These are phyloP conservation scores for Monosporascus sp. DNA, from an alignment of 2,329 filamentous ascomycete genomes.

Conservation along the genomic window DNA sequence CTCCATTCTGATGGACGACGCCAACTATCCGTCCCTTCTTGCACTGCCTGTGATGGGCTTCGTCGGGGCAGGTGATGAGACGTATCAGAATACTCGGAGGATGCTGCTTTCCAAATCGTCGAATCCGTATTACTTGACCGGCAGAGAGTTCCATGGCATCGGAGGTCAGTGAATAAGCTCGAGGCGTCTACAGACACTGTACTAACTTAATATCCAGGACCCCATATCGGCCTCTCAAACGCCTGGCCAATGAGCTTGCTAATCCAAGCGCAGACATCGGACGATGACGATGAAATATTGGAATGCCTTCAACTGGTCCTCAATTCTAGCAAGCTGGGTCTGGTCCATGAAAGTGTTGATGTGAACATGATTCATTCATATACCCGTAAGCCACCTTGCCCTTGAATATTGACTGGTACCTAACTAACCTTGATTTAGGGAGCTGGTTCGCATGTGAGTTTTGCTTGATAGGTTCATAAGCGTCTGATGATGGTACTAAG, in stretches of 20 bases:
- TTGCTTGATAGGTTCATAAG: not conserved
- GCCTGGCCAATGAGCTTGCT: slow-evolving; percentile 97
- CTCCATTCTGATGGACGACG: slow-evolving; percentile 81
- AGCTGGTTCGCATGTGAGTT: slow-evolving; percentile 81
- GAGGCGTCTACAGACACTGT: slow-evolving; percentile 1
- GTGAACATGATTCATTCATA: slow-evolving; percentile 64
- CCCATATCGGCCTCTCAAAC: slow-evolving; percentile 74
- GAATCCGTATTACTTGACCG: slow-evolving; percentile 85
- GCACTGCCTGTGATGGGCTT: slow-evolving; percentile 77
- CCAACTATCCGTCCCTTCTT: slow-evolving; percentile 77
- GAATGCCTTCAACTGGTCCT: slow-evolving; percentile 70
- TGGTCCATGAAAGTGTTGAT: slow-evolving; percentile 89
- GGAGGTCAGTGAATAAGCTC: slow-evolving; percentile 55
- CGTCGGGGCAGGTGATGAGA: slow-evolving; percentile 53
- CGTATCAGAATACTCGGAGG: slow-evolving; percentile 82
- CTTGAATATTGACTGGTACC: not conserved
- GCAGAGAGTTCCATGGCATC: slow-evolving; percentile 75
- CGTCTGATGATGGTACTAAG: slow-evolving; percentile 8
- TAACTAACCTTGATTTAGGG: slow-evolving; percentile 32
- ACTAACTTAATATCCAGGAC: slow-evolving; percentile 32
- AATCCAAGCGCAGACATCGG: slow-evolving; percentile 82
- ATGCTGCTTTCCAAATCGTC: slow-evolving; percentile 67
- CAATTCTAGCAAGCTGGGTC: slow-evolving; percentile 65
- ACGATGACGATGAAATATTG: slow-evolving; percentile 76
- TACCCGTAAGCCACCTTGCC: slow-evolving; percentile 53